These are phyloP conservation scores for Trichoderma harzianum DNA, from an alignment of 2,329 filamentous ascomycete genomes.

Conservation along the genomic window DNA sequence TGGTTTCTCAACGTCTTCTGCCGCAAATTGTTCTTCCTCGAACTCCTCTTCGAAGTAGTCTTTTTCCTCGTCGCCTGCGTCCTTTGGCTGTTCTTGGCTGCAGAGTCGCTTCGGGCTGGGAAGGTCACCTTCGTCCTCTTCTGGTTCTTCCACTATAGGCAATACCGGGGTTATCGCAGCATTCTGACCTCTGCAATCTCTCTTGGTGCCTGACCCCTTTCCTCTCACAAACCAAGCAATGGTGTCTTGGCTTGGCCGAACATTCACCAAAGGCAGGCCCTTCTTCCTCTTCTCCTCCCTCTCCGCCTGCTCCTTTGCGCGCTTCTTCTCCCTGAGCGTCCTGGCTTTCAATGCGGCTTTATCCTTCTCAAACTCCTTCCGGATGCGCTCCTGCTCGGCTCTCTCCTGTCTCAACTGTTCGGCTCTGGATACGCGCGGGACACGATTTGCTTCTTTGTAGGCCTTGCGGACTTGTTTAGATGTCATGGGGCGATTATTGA, in stretches of 20 bases:
- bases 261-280: conserved; percentile 52
- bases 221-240: conserved; percentile 51
- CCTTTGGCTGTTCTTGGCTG: background rate
- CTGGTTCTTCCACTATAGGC: conserved; percentile 19
- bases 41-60: background rate
- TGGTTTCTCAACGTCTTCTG: background rate
- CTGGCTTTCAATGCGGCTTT: conserved; percentile 47
- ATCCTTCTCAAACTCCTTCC: conserved; percentile 50
- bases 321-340: conserved; percentile 52
- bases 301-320: conserved; percentile 49
- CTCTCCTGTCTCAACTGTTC: conserved; percentile 39
- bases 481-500: conserved; percentile 36
- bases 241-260: conserved; percentile 55
- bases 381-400: conserved; percentile 53
- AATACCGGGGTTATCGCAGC: background rate
- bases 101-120: background rate
- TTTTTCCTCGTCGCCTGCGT: background rate
- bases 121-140: conserved; percentile 20
- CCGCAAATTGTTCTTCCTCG: too few species aligned
- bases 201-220: conserved; percentile 32
- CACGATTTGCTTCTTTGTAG: conserved; percentile 35
- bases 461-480: conserved; percentile 41
- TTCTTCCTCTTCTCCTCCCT: conserved; percentile 49
- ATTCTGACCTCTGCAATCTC: conserved; percentile 24
- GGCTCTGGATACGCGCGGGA: conserved; percentile 38